These are phyloP conservation scores for Phalaenopsis hybrid DNA, from an alignment of 116 monocot genomes.

Conservation along the genomic window DNA sequence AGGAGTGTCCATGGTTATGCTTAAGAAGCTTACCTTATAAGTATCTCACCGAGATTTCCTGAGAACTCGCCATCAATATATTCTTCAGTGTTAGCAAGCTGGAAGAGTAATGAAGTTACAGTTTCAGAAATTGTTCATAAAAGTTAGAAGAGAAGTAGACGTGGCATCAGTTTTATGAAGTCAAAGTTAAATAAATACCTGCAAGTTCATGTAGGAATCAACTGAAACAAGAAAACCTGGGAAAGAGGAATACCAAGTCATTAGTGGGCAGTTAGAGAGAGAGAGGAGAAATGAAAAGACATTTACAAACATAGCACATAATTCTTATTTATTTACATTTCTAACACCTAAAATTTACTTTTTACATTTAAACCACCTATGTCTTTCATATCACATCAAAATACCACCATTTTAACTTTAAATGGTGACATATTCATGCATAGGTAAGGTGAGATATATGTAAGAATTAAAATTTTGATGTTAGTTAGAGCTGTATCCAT, in stretches of 20 bases:
- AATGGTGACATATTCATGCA: too few relatives aligned
- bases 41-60: conserved; percentile 87
- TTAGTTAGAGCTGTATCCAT: too few relatives aligned
- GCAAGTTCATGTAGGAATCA: conserved; percentile 93
- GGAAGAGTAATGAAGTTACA: neutral
- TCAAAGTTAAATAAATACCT: conserved; percentile 39
- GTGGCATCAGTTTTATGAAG: neutral
- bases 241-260: conserved; percentile 10
- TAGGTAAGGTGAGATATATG: too few relatives aligned
- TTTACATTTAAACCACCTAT: too few relatives aligned
- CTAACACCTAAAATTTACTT: too few relatives aligned
- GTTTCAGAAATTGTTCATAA: neutral
- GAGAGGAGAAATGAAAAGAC: neutral
- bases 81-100: conserved; percentile 91
- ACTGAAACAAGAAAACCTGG: conserved; percentile 89
- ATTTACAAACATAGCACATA: too few relatives aligned
- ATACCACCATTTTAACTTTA: too few relatives aligned
- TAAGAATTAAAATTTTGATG: too few relatives aligned
- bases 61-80: conserved; percentile 87
- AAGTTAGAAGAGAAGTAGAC: neutral
- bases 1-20: neutral
- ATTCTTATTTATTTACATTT: too few relatives aligned
- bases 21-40: conserved; percentile 59
- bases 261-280: neutral
- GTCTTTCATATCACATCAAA: too few relatives aligned